These are phyloP conservation scores for Uncinocarpus reesii DNA, from an alignment of 2,329 filamentous ascomycete species.

Conservation along the genomic window DNA sequence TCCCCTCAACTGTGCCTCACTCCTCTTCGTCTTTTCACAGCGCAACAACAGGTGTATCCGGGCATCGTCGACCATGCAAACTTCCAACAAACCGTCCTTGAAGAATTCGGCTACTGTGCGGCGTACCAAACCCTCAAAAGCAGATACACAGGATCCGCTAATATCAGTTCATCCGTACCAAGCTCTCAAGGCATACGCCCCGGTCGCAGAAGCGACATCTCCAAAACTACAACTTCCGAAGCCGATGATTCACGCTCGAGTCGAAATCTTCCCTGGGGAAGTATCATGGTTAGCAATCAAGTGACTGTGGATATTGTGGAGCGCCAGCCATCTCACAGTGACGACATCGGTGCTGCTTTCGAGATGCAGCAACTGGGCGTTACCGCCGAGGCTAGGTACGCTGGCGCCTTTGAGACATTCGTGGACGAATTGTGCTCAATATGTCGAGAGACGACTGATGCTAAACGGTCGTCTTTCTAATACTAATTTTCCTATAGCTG, in stretches of 20 bases:
- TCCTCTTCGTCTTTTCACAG: slow-evolving; percentile 55
- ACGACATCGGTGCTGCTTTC: slow-evolving; percentile 3
- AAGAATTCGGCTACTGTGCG: slow-evolving; percentile 45
- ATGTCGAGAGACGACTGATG: slow-evolving; percentile 10
- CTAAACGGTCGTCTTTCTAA: not conserved
- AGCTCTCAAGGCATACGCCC: not conserved
- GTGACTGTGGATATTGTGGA: slow-evolving; percentile 45
- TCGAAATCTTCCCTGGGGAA: slow-evolving; percentile 34
- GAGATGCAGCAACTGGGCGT: slow-evolving; percentile 15
- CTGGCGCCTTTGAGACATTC: slow-evolving; percentile 12
- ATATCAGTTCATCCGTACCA: slow-evolving; percentile 7
- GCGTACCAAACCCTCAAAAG: slow-evolving; percentile 13
- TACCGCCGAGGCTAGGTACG: slow-evolving; percentile 15
- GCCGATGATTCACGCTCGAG: not conserved
- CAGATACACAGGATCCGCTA: slow-evolving; percentile 17
- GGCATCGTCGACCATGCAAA: slow-evolving; percentile 46
- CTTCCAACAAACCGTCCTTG: slow-evolving; percentile 51
- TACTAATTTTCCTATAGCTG: too few relatives aligned
- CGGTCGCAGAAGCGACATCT: not conserved
- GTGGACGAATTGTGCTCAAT: slow-evolving; percentile 17
- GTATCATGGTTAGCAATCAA: slow-evolving; percentile 54
- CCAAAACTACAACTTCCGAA: not conserved
- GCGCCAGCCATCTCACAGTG: slow-evolving; percentile 8
- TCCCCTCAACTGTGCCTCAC: slow-evolving; percentile 48
- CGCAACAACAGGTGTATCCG: slow-evolving; percentile 53